phyloP scores from a whole-genome alignment of 1,139 yeast genomes.

The Kodamaea derodonti region DNA sequence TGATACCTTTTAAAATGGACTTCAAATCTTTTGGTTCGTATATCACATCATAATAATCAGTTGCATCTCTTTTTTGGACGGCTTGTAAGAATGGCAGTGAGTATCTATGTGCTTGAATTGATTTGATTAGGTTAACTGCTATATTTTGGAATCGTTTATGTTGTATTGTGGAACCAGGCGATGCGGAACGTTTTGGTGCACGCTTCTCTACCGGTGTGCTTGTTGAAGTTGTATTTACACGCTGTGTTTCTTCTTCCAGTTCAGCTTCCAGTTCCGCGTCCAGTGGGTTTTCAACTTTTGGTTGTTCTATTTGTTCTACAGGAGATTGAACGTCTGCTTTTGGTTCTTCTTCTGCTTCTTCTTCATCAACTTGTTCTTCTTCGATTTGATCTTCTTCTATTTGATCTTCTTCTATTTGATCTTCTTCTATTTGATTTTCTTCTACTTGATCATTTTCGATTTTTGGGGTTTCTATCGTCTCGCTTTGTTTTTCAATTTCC shows the following conservation, averaged over 20 bases:
- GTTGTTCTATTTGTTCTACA: background rate
- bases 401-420: constrained; percentile 1
- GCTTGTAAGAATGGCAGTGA: constrained; percentile 75
- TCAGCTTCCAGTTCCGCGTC: background rate
- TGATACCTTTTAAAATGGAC: constrained; percentile 54
- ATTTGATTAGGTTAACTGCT: constrained; percentile 56
- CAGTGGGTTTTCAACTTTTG: background rate
- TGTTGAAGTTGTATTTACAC: constrained; percentile 3
- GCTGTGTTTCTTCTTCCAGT: constrained; percentile 1
- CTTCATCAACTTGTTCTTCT: background rate
- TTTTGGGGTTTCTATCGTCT: background rate
- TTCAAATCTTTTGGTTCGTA: constrained; percentile 67
- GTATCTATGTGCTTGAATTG: constrained; percentile 66
- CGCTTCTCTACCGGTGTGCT: constrained; percentile 2
- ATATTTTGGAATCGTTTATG: constrained; percentile 52
- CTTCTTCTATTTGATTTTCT: background rate
- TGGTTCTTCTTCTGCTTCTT: background rate
- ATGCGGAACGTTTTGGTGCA: constrained; percentile 20
- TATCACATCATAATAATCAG: constrained; percentile 60
- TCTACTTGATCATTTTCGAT: background rate
- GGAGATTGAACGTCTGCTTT: background rate
- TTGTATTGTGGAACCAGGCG: constrained; percentile 25
- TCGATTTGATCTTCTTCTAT: background rate
- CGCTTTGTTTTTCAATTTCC: too few relatives aligned
- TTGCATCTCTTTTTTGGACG: constrained; percentile 64